Conservation (phyloP, 805 yeast genomes). For the Dipodascus albidus region DNA sequence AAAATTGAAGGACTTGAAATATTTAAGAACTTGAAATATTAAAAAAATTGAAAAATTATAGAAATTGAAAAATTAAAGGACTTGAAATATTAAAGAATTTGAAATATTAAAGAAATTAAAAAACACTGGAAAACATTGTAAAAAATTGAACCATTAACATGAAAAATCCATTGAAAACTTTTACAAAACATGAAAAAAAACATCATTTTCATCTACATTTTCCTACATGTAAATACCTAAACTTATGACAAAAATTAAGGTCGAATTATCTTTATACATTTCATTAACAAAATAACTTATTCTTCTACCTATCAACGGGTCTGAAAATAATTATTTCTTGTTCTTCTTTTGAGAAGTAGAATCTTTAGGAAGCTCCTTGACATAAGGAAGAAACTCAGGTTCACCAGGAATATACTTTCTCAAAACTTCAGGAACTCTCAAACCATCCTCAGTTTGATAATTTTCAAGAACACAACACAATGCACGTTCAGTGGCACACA, state of each 20-base stretch:
- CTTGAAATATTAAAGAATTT: no score
- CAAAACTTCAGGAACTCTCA: constrained; percentile 86
- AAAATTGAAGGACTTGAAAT: no score
- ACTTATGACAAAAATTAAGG: not conserved
- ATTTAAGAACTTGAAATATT: no score
- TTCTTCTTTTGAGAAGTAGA: not conserved
- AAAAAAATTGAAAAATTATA: no score
- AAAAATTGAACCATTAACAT: no score
- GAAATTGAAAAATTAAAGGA: no score
- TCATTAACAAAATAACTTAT: not conserved
- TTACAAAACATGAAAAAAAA: not conserved
- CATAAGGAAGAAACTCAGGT: constrained; percentile 90
- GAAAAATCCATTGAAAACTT: no score
- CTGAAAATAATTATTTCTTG: not conserved
- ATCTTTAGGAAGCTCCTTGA: constrained; percentile 86
- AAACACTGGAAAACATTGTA: no score
- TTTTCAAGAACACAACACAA: constrained; percentile 94
- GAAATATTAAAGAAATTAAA: no score
- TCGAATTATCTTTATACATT: not conserved
- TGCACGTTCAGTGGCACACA: constrained; percentile 97
- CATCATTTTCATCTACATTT: no score
- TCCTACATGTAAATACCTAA: no score
- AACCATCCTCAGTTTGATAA: constrained; percentile 95
- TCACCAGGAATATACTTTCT: constrained; percentile 96
- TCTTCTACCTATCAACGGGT: no score